Percentiles rank a stretch among this genome's conserved stretches.
Conservation (phyloP, 140 eudicot genomes). For the Bidens hawaiensis region DNA sequence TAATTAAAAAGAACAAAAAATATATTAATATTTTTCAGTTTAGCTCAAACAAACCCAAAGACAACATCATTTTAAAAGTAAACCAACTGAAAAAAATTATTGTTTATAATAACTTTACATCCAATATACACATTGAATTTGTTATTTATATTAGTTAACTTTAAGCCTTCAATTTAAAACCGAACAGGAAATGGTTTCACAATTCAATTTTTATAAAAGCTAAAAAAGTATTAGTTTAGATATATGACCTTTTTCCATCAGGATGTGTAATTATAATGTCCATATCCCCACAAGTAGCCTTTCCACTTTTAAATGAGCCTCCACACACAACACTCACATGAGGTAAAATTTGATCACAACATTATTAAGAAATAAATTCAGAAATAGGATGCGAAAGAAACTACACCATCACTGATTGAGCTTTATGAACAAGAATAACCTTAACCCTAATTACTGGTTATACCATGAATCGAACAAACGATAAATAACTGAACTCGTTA, state of each 20-base stretch:
- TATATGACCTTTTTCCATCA: conserved; percentile 74
- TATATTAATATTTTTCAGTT: not conserved
- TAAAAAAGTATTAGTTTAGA: conserved; percentile 10
- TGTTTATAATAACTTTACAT: not conserved
- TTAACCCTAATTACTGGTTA: not conserved
- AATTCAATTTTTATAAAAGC: not conserved
- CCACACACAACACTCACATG: conserved; percentile 77
- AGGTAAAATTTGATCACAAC: conserved; percentile 1
- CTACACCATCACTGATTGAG: not conserved
- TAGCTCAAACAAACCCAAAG: not conserved
- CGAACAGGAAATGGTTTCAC: not conserved
- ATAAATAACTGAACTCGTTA: not conserved
- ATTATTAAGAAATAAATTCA: not conserved
- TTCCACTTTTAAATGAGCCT: conserved; percentile 96
- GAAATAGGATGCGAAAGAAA: not conserved
- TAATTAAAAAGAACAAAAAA: not conserved
- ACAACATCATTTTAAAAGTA: not conserved
- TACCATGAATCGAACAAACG: not conserved
- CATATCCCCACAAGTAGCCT: conserved; percentile 91
- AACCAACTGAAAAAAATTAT: not conserved
- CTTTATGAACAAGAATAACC: not conserved
- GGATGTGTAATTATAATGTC: conserved; percentile 92
- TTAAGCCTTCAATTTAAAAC: not conserved
- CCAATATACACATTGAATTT: not conserved
- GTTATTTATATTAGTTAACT: not conserved